Evolutionary conservation across 176 grass and related monocot genomes (phyloP).

Genomic region (Musa acuminata): DNA sequence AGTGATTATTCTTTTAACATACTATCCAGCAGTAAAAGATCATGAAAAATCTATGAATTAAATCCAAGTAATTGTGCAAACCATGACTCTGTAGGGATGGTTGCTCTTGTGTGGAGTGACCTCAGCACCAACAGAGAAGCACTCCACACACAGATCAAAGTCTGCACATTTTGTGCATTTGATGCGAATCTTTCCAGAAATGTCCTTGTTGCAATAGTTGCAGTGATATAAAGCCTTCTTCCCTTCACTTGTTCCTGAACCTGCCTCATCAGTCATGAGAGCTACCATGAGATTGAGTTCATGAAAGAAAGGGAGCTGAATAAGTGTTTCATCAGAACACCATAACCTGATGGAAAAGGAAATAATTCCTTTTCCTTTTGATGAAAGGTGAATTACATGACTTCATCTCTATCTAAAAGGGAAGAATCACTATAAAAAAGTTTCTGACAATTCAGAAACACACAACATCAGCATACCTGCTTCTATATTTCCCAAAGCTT

Average conservation of each 20-base stretch:
- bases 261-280: constrained; percentile 3
- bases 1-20: not conserved
- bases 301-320: not conserved
- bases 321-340: not conserved
- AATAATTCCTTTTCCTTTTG: not conserved
- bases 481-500: constrained; percentile 52
- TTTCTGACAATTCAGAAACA: constrained; percentile 2
- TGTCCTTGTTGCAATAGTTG: constrained; percentile 99
- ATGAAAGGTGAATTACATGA: too few relatives aligned
- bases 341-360: too few relatives aligned
- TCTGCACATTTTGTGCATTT: constrained; percentile 98
- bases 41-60: constrained; percentile 4
- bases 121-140: constrained; percentile 90
- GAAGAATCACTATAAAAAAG: not conserved
- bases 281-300: not conserved
- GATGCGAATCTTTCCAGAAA: constrained; percentile 91
- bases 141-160: constrained; percentile 98
- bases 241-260: constrained; percentile 49
- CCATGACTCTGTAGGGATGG: constrained; percentile 92
- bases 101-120: constrained; percentile 83
- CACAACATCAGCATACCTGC: constrained; percentile 2
- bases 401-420: not conserved
- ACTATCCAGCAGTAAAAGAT: not conserved
- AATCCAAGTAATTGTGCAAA: constrained; percentile 28
- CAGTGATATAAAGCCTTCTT: constrained; percentile 98